Percentiles rank a stretch among this genome's conserved stretches.
phyloP scores from a whole-genome alignment of 306 rosid genomes.

The Malus sylvestris region DNA sequence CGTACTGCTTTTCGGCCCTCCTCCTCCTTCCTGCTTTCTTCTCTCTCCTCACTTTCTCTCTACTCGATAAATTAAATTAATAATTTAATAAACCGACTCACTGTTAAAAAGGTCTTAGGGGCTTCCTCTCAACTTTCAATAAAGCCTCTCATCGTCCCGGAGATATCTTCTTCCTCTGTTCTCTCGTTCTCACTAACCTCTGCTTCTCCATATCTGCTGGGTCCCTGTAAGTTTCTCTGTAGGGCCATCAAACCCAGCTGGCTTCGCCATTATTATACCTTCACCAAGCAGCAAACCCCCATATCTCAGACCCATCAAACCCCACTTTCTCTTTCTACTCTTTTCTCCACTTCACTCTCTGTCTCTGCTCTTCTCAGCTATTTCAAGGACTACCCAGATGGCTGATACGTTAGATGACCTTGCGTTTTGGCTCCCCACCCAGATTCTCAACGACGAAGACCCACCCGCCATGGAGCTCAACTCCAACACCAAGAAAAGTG shows the following conservation, averaged over 20 bases:
- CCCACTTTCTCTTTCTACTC: not conserved
- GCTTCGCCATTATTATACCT: conserved; percentile 7
- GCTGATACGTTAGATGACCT: conserved; percentile 55
- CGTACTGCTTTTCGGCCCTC: not conserved
- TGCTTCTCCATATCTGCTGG: not conserved
- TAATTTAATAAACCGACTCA: not conserved
- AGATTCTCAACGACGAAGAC: conserved; percentile 32
- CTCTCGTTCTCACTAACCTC: not conserved
- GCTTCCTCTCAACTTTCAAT: not conserved
- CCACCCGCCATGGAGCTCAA: not conserved
- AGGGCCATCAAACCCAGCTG: not conserved
- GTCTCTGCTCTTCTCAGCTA: not conserved
- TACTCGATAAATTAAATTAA: not conserved
- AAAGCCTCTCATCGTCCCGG: not conserved
- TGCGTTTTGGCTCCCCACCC: conserved; percentile 71
- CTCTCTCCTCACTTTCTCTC: not conserved
- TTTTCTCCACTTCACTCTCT: not conserved
- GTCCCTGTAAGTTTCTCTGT: conserved; percentile 6
- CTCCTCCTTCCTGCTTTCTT: not conserved
- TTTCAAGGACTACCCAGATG: conserved; percentile 11
- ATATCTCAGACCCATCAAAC: not conserved
- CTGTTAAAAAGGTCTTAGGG: not conserved
- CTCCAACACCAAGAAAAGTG: not conserved
- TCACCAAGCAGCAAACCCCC: conserved; percentile 5
- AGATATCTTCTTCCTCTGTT: not conserved